Conservation (phyloP, 2,329 filamentous ascomycete species). For the Chaetomium olivaceum region DNA sequence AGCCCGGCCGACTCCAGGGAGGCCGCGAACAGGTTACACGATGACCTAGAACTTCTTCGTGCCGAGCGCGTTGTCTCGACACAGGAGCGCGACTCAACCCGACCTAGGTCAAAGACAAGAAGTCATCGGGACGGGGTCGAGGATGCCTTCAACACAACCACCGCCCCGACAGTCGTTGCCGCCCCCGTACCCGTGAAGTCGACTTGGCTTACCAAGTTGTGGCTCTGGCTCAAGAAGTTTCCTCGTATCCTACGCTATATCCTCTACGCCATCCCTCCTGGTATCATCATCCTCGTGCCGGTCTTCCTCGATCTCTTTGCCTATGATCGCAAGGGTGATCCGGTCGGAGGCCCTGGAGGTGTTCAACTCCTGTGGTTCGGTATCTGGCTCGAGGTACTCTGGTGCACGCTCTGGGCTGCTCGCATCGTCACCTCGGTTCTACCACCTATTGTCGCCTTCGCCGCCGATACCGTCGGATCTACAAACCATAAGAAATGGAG, state of each 20-base stretch:
- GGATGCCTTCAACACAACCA: constrained; percentile 47
- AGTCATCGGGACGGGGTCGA: constrained; percentile 43
- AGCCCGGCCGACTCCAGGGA: constrained; percentile 36
- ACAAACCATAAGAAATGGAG: constrained; percentile 92
- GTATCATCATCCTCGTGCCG: constrained; percentile 48
- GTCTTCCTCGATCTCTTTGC: constrained; percentile 47
- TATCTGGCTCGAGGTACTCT: constrained; percentile 92
- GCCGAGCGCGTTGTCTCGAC: constrained; percentile 49
- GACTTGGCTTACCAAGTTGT: constrained; percentile 41
- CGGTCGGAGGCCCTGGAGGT: constrained; percentile 67
- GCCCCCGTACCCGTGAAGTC: constrained; percentile 22
- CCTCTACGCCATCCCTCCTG: constrained; percentile 51
- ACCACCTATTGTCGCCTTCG: constrained; percentile 47
- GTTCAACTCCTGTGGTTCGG: constrained; percentile 87
- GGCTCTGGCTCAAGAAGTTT: constrained; percentile 50
- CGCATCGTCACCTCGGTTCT: constrained; percentile 55
- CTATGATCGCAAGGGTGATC: constrained; percentile 41
- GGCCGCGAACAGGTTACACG: constrained; percentile 44
- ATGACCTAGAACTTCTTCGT: constrained; percentile 52
- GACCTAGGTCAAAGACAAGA: constrained; percentile 36
- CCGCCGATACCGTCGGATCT: constrained; percentile 73
- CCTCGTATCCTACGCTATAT: constrained; percentile 52
- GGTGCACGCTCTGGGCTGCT: constrained; percentile 84
- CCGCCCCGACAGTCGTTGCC: constrained; percentile 5
- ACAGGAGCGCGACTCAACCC: constrained; percentile 41